Evolutionary conservation across 768 basidiomycete species (phyloP).

Genomic region (Leccinum disarticulatum): DNA sequence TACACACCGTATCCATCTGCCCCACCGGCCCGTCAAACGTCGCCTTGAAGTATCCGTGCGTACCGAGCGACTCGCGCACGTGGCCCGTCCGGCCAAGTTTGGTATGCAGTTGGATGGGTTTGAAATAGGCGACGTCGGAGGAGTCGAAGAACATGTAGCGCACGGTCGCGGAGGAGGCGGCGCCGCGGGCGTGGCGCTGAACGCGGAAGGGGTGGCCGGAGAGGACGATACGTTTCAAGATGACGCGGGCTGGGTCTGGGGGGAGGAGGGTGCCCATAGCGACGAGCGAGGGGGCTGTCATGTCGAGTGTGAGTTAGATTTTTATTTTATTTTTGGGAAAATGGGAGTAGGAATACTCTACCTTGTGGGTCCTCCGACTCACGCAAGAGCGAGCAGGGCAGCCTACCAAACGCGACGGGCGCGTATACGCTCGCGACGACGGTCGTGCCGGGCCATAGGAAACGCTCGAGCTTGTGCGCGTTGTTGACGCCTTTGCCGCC

Average conservation of each 20-base stretch:
- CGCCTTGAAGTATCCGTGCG: slow-evolving; percentile 97
- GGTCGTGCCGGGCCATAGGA: slow-evolving; percentile 77
- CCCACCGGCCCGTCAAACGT: slow-evolving; percentile 90
- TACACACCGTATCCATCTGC: slow-evolving; percentile 97
- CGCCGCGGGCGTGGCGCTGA: slow-evolving; percentile 77
- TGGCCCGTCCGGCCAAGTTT: slow-evolving; percentile 90
- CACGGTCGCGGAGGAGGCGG: slow-evolving; percentile 64
- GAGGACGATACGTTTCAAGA: slow-evolving; percentile 91
- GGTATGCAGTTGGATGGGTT: slow-evolving; percentile 89
- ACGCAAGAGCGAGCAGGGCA: slow-evolving; percentile 69
- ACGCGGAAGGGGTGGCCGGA: slow-evolving; percentile 97
- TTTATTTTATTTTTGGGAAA: neutral
- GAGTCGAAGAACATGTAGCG: slow-evolving; percentile 98
- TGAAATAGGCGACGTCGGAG: slow-evolving; percentile 92
- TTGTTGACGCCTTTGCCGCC: slow-evolving; percentile 93
- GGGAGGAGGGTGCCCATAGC: slow-evolving; percentile 86
- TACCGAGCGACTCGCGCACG: slow-evolving; percentile 89
- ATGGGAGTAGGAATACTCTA: slow-evolving; percentile 21
- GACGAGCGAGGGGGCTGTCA: slow-evolving; percentile 74
- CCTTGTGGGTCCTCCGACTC: slow-evolving; percentile 70
- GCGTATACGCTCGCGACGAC: slow-evolving; percentile 87
- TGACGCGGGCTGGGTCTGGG: slow-evolving; percentile 87
- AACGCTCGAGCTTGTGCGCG: slow-evolving; percentile 95
- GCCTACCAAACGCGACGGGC: slow-evolving; percentile 82
- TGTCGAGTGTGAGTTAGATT: neutral